phyloP scores from a whole-genome alignment of 495 filamentous ascomycete species.

The Daldinia loculata region DNA sequence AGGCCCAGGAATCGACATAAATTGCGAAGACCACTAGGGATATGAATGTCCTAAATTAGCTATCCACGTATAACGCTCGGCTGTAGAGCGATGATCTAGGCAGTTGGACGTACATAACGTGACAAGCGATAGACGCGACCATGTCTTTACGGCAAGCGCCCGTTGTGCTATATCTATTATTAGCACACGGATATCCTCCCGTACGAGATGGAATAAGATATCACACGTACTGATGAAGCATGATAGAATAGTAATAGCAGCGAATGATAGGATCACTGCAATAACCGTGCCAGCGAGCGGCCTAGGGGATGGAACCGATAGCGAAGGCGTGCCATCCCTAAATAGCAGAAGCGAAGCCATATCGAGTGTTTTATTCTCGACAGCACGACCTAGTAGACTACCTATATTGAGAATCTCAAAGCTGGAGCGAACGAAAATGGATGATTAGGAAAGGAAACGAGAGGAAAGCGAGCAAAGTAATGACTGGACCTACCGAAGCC shows the following conservation, averaged over 20 bases:
- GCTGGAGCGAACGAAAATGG: neutral
- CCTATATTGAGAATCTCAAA: neutral
- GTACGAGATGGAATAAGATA: neutral
- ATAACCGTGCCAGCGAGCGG: constrained; percentile 51
- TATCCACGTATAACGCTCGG: neutral
- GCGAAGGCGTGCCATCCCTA: constrained; percentile 8
- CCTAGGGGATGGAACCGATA: constrained; percentile 20
- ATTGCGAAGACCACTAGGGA: constrained; percentile 59
- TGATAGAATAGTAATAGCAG: constrained; percentile 53
- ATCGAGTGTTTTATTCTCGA: neutral
- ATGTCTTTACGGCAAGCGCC: constrained; percentile 49
- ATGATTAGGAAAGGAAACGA: neutral
- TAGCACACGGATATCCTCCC: neutral
- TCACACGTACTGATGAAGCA: constrained; percentile 55
- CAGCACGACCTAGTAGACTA: neutral
- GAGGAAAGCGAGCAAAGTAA: neutral
- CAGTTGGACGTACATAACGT: constrained; percentile 54
- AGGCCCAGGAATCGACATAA: constrained; percentile 60
- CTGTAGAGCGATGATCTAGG: neutral
- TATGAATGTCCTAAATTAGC: neutral
- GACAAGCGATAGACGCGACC: constrained; percentile 56
- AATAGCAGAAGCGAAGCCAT: constrained; percentile 26
- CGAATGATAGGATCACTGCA: constrained; percentile 54
- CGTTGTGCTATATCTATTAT: constrained; percentile 46
- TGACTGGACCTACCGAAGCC: neutral